Evolutionary conservation across 495 filamentous ascomycete genomes (phyloP), one percentile per base, ranked within the genome.

Genomic region (Penicillium parvum): DNA sequence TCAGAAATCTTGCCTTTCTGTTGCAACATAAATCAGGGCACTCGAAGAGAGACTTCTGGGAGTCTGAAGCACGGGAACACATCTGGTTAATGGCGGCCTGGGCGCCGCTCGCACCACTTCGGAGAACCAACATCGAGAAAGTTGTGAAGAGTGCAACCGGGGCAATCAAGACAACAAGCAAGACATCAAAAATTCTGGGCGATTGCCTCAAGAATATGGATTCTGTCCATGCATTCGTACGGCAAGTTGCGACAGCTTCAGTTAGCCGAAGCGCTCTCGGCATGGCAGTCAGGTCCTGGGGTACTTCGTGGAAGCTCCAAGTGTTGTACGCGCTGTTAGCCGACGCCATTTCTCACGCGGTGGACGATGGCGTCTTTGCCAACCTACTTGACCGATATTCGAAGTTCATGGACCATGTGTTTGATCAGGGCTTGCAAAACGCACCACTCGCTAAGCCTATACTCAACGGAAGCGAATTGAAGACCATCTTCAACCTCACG

Each of bases 401-500:
- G 25, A 27, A 27, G 25, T 27, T 27, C 25, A 27, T 27, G 25
- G 25, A 27, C 25, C 25, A 27, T 8, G 25, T 27, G 25, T 33
- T 33, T 33, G 30, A 33, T 33, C 11, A 33, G 30, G 30, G 30
- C 30, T 33, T 33, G 30, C 30, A 33, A 33, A 33, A 33, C 30
- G 30, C 30, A 4, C 30, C 30, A 33, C 30, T 33, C 30, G 16
- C 30, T 33, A 33, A 33, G 30, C 30, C 30, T 33, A 33, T 33
- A 18, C 30, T 33, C 30, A 33, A 33, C 30, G 30, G 30, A 33
- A 33, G 30, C 30, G 30, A 33, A 33, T 33, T 33, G 30, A 33
- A 33, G 30, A 8, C 30, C 30, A 33, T 33, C 30, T 33, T 33
- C 30, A 33, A 33, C 16, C 30, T 33, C 30, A 33, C 30, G 30